Base-by-base conservation (phyloP, 495 filamentous ascomycete species). In the Aspergillus baeticus region DNA sequence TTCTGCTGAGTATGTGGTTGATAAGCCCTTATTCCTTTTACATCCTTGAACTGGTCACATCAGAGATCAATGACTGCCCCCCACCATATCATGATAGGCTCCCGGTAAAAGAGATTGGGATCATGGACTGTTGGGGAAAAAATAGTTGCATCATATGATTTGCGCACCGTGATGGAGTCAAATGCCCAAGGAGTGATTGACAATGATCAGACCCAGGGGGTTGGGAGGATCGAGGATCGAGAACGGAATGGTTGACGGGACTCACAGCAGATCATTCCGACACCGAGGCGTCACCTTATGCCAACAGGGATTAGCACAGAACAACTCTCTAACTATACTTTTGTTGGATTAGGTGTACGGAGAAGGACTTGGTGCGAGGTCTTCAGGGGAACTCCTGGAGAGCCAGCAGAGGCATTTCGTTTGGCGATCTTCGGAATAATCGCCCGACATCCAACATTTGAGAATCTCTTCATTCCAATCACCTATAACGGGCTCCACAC, bases 401-500 rank as follows among this genome's bases (percentile, higher is more conserved):
- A 29, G 26, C 8, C 26, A 29, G 26, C 26, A 29, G 26, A 29
- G 26, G 8, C 26, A 29, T 4, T 29, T 41, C 50, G 18, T 54
- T 59, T 42, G 46, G 38, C 15, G 46, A 55, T 45, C 51, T 17
- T 60, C 52, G 52, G 57, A 52, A 47, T 42, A 50, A 47, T 60
- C 29, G n/a, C 33, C 54, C 50, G 54, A 53, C 44, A 52, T 60
- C 57, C 60, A 58, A 65, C 65, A 71, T 74, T 72, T 69, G 69
- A 63, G 66, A 66, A 66, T 59, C 54, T 52, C 11, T 29, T 51
- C 49, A 7, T 38, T 45, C 15, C 55, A 62, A 44, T 62, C 36
- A 35, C 47, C 54, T 42, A 47, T 52, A 69, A 68, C 68, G 66
- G 64, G 20, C 20, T 21, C 33, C 6, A 38, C 63, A 58, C 58